Base-by-base conservation (phyloP, 345 rosid species). In the Camelina neglecta region DNA sequence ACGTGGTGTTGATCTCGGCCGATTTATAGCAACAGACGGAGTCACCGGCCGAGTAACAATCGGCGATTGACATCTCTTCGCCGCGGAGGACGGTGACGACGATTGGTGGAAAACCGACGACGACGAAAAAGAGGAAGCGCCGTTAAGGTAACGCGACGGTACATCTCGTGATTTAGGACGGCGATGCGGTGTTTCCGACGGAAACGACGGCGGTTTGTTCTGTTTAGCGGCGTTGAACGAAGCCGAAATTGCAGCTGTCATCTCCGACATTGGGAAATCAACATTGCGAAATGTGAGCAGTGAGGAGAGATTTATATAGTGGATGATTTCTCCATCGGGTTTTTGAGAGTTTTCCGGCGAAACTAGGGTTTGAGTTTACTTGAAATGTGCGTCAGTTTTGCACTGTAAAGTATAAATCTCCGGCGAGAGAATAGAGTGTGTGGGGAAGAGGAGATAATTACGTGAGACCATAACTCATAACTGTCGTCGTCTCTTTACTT, bases 231-330 rank as follows among this genome's bases (percentile, higher is more conserved):
- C 67, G 74, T 76, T 90, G 67, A 81, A 57, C 53, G 87, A 58
- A 42, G 85, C 74, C 18, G 96, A 89, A 64, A 86, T 85, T 11
- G 90, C 87, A 82, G 89, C 88, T 48, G 87, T 90, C 90, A 93
- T 88, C 71, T 76, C 73, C 60, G 69, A 65, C 53, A 55, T 61
- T 74, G 58, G 50, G 63, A 12, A 85, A 72, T 75, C 80, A 79
- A 56, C 70, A 75, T 78, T 11, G 75, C 51, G 48, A 26, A 63
- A 50, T 67, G 62, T 53, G 64, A 58, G 44, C 26, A 33, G 51
- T 16, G 63, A 21, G 5, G 49, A 44, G 65, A 55, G 57, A 41
- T 24, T 13, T 13, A 42, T 67, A 39, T 24, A 35, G 11, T 41
- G 33, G 63, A 59, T 47, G 60, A 11, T 4, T 48, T 33, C 20